A percentile compares a stretch with the other conserved stretches of the same genome.
phyloP scores from a whole-genome alignment of 371 early-diverging fungal species.

The Mucor mucedo region DNA sequence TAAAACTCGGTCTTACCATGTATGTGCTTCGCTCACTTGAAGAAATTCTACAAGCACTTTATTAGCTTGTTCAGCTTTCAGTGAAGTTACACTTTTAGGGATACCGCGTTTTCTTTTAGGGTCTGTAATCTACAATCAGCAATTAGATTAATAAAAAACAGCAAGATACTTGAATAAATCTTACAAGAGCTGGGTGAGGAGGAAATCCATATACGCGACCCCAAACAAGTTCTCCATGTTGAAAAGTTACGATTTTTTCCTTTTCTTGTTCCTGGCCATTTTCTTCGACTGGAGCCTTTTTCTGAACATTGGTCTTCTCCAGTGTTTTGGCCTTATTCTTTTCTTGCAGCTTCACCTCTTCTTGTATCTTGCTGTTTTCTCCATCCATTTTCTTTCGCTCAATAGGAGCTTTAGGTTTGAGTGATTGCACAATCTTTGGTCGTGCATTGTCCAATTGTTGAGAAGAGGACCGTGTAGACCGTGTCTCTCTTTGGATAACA shows the following conservation, averaged over 20 bases:
- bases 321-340: no score
- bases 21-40: constrained; percentile 29
- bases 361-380: background rate
- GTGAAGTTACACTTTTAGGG: constrained; percentile 25
- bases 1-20: constrained; percentile 32
- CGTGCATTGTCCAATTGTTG: no score
- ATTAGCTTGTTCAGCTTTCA: constrained; percentile 8
- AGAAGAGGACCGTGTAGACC: no score
- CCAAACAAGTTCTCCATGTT: constrained; percentile 43
- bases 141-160: constrained; percentile 4
- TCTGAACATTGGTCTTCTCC: no score
- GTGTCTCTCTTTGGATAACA: no score
- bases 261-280: no score
- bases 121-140: constrained; percentile 32
- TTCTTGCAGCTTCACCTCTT: no score
- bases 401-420: no score
- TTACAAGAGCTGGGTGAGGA: constrained; percentile 49
- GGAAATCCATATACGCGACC: constrained; percentile 52
- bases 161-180: background rate
- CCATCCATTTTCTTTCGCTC: background rate
- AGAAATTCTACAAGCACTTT: constrained; percentile 22
- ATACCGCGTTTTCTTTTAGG: constrained; percentile 21
- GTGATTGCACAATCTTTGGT: no score
- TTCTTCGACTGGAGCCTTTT: background rate
- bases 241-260: background rate